These are phyloP conservation scores for Rhodotorula graminis DNA, from an alignment of 768 basidiomycete genomes.

Conservation along the genomic window DNA sequence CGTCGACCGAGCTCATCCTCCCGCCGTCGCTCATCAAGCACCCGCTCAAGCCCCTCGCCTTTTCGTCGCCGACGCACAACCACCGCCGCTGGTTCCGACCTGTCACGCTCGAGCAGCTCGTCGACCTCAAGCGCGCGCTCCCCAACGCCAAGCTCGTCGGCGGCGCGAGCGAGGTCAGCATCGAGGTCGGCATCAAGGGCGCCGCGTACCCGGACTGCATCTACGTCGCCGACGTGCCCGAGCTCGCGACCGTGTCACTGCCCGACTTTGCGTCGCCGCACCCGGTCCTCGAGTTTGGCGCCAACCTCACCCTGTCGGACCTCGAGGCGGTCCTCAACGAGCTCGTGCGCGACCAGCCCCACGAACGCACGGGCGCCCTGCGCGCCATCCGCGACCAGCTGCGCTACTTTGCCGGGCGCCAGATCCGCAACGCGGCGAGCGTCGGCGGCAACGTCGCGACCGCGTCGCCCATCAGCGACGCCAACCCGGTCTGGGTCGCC, in stretches of 20 bases:
- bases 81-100: constrained; percentile 41
- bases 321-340: constrained; percentile 29
- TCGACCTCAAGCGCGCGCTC: constrained; percentile 33
- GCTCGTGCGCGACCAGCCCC: not conserved
- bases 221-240: constrained; percentile 37
- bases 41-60: constrained; percentile 25
- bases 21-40: constrained; percentile 39
- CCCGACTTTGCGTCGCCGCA: constrained; percentile 10
- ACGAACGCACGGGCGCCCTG: constrained; percentile 11
- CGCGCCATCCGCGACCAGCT: constrained; percentile 40
- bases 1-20: constrained; percentile 41
- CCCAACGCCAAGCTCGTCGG: constrained; percentile 40
- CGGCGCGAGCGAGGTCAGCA: constrained; percentile 40
- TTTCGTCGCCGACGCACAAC: constrained; percentile 4
- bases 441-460: constrained; percentile 43
- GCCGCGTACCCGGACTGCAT: constrained; percentile 38
- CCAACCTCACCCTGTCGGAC: constrained; percentile 29
- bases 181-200: constrained; percentile 41
- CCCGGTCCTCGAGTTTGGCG: constrained; percentile 29
- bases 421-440: constrained; percentile 41
- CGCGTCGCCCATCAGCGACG: constrained; percentile 37
- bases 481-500: constrained; percentile 44
- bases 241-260: constrained; percentile 15
- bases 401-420: constrained; percentile 39
- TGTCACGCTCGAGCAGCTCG: constrained; percentile 33